These are phyloP conservation scores for Tephrocybe sp. DNA, from an alignment of 768 basidiomycete species.

Conservation along the genomic window DNA sequence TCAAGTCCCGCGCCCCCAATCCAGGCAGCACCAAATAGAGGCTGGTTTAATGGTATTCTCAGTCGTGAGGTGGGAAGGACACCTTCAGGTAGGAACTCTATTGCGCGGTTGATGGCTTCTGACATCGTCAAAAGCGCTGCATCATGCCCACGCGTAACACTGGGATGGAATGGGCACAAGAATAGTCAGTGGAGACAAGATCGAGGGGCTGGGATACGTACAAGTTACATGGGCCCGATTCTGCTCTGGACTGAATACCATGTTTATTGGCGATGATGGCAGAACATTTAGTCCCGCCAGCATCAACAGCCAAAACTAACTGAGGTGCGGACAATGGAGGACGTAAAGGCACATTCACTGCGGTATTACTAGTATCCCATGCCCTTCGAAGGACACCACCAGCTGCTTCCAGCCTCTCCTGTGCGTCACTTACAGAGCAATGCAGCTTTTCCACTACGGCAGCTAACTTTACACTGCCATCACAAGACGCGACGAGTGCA, in stretches of 20 bases:
- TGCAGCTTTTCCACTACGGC: conserved; percentile 25
- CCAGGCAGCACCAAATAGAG: conserved; percentile 23
- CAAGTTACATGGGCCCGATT: conserved; percentile 29
- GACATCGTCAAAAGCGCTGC: conserved; percentile 20
- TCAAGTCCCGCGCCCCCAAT: conserved; percentile 27
- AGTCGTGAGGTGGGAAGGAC: not conserved
- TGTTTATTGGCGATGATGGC: conserved; percentile 21
- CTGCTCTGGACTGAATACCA: conserved; percentile 20
- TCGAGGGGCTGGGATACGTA: conserved; percentile 4
- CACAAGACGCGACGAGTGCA: conserved; percentile 25
- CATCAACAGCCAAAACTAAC: conserved; percentile 25
- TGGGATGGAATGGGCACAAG: not conserved
- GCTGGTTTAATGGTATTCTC: not conserved
- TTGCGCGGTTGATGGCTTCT: conserved; percentile 13
- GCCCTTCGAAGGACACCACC: conserved; percentile 22
- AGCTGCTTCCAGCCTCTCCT: conserved; percentile 15
- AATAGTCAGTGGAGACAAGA: not conserved
- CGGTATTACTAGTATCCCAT: conserved; percentile 6
- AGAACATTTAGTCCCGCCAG: conserved; percentile 27
- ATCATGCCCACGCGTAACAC: conserved; percentile 26
- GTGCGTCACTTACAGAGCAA: conserved; percentile 20
- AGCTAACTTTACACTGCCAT: conserved; percentile 31
- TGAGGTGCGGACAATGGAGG: not conserved
- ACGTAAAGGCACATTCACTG: not conserved
- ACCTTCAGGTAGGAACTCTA: conserved; percentile 10